Evolutionary conservation across 352 stramenopile genomes (phyloP), one percentile per base, ranked within the genome.

Genomic region (Globisporangium ultimum): DNA sequence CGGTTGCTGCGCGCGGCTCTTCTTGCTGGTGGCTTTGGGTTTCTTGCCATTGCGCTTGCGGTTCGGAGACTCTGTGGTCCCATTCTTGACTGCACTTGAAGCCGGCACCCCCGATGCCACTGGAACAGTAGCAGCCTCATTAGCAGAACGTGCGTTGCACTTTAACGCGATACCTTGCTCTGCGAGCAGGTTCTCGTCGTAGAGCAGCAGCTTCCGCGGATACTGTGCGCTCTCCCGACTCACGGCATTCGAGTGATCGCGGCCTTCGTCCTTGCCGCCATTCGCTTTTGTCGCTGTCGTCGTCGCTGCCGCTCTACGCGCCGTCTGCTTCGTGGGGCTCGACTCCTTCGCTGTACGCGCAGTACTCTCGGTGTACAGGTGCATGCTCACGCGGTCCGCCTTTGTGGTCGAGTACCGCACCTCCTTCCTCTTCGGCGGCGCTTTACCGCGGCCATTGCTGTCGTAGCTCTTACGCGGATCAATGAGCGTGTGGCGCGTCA

Each of bases 141-240:
- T n/a, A n/a, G 40, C 4, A 45, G 40, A 45, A 45, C 4, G 24
- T n/a, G 28, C 14, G 9, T 36, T 36, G 28, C 28, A 1, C 8
- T 36, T 36, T 5, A 36, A 8, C 28, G 28, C 28, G 28, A 36
- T 36, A 10, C 28, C 53, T 11, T 53, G 28, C 13, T 28, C 36
- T 11, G 59, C 49, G 48, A 65, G 53, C 5, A 58, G 62, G n/a
- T 48, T 58, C 22, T 64, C 61, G 32, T 78, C 68, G 12, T 76
- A 57, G 32, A 83, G 49, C 28, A 83, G 32, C 11, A 65, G 59
- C 22, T 65, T 53, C 13, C 55, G 60, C 3, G 58, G 48, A 18
- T 58, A 52, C 15, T 58, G 58, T 6, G 54, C 46, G 18, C 60
- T 63, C 38, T 66, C 50, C 8, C 42, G 34, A 8, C 52, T 43